Evolutionary conservation across 306 rosid species (phyloP), one percentile per base, ranked within the genome.

Genomic region (Prunus kanzakura): DNA sequence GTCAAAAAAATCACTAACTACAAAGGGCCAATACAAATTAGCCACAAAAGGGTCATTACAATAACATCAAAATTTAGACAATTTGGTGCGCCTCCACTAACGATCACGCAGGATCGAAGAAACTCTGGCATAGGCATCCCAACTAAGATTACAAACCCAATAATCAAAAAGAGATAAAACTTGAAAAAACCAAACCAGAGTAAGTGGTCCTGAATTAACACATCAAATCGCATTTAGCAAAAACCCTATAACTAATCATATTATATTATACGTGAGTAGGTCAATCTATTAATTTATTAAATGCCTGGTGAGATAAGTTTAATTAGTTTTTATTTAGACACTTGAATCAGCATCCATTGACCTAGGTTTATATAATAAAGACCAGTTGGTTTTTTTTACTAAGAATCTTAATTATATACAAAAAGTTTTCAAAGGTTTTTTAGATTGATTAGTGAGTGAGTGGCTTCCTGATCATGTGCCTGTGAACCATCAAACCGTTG

Each of bases 321-420:
- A 7, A n/a, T 55, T 55, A 56, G 23, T 63, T 25, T 45, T 25
- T 41, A 0, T 51, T 71, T 30, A 78, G 57, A 69, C 29, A 61
- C 47, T 72, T 64, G 72, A 74, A 81, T 70, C 25, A 65, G 46
- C 81, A 58, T 56, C 23, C 69, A 64, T 70, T 76, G 84, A 81
- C 81, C 55, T 71, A 14, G 54, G 67, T 30, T 70, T 4, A 54
- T 64, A 65, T 56, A 75, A 64, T 64, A 64, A 52, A 6, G 12
- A 45, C 66, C 81, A 76, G 77, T 70, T 63, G 74, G 49, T 3
- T 62, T 80, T 32, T 10, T 56, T 56, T n/a, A 29, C 11, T 75
- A 63, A 19, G 20, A 30, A 74, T 49, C 6, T 49, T 47, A 18
- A 35, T 35, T 47, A 29, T 22, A 57, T 20, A 54, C 8, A 54